Evolutionary conservation across 345 rosid species (phyloP).

Genomic region (Rhodamnia rubescens): DNA sequence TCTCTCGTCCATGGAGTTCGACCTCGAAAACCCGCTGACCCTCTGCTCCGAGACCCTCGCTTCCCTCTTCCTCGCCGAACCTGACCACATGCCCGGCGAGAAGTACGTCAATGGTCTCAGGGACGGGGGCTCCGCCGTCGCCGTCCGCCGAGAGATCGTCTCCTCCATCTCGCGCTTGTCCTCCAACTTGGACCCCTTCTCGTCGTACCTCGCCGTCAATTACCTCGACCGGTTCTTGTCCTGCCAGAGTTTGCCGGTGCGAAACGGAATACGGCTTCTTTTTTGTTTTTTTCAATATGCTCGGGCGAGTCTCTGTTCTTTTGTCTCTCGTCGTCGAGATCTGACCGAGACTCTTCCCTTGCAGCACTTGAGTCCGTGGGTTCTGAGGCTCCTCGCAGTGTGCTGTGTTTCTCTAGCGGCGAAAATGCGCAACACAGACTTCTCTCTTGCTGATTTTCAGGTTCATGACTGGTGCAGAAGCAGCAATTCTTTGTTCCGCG

Average conservation of each 20-base stretch:
- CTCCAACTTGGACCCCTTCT: constrained; percentile 24
- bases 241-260: constrained; percentile 48
- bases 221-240: constrained; percentile 77
- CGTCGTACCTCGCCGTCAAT: constrained; percentile 63
- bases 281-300: neutral
- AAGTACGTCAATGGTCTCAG: constrained; percentile 22
- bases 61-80: constrained; percentile 49
- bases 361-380: constrained; percentile 37
- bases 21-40: constrained; percentile 60
- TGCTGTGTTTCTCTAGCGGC: constrained; percentile 66
- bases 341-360: neutral
- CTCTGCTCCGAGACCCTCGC: constrained; percentile 1
- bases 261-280: neutral
- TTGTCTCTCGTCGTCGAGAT: neutral
- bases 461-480: constrained; percentile 5
- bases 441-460: constrained; percentile 29
- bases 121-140: constrained; percentile 20
- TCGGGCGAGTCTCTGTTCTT: neutral
- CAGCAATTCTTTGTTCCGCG: neutral
- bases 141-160: constrained; percentile 31
- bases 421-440: constrained; percentile 48
- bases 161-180: constrained; percentile 36
- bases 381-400: constrained; percentile 46
- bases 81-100: constrained; percentile 53
- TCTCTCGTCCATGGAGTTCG: constrained; percentile 46